Percentiles rank a stretch among this genome's conserved stretches.
Evolutionary conservation across 371 early-diverging fungal genomes (phyloP).

Genomic region (Saksenaea oblongispora): DNA sequence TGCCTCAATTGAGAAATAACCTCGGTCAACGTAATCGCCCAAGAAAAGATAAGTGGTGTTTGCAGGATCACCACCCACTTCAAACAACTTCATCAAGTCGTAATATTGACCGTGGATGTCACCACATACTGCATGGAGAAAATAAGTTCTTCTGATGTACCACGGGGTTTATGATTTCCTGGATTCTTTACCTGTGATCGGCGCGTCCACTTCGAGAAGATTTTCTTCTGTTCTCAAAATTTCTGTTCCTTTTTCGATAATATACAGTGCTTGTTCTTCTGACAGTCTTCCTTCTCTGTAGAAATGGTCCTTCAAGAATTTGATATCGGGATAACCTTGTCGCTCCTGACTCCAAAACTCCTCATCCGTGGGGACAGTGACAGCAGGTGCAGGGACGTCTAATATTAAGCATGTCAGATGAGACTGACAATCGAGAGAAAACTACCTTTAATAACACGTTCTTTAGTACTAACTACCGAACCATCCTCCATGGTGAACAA

Average conservation of each 20-base stretch:
- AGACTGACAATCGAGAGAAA: not conserved
- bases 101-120: slow-evolving; percentile 99
- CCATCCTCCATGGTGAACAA: slow-evolving; percentile 80
- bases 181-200: slow-evolving; percentile 74
- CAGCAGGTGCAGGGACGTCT: slow-evolving; percentile 64
- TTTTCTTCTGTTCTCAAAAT: slow-evolving; percentile 81
- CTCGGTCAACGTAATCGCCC: slow-evolving; percentile 99
- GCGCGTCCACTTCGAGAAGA: slow-evolving; percentile 86
- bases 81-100: slow-evolving; percentile 98
- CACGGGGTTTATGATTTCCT: not conserved
- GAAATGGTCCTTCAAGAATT: slow-evolving; percentile 87
- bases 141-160: not conserved
- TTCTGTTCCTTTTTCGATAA: slow-evolving; percentile 76
- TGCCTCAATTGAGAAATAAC: slow-evolving; percentile 91
- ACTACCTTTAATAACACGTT: slow-evolving; percentile 75
- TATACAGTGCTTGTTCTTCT: slow-evolving; percentile 88
- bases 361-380: slow-evolving; percentile 49
- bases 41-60: slow-evolving; percentile 88
- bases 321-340: slow-evolving; percentile 77
- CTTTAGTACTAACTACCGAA: slow-evolving; percentile 71
- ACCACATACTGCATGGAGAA: slow-evolving; percentile 80
- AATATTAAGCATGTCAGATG: not conserved
- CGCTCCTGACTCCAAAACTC: slow-evolving; percentile 63
- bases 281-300: slow-evolving; percentile 88
- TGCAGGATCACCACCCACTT: slow-evolving; percentile 94